Conservation (phyloP, 495 filamentous ascomycete species). For the Penicillium lividum region DNA sequence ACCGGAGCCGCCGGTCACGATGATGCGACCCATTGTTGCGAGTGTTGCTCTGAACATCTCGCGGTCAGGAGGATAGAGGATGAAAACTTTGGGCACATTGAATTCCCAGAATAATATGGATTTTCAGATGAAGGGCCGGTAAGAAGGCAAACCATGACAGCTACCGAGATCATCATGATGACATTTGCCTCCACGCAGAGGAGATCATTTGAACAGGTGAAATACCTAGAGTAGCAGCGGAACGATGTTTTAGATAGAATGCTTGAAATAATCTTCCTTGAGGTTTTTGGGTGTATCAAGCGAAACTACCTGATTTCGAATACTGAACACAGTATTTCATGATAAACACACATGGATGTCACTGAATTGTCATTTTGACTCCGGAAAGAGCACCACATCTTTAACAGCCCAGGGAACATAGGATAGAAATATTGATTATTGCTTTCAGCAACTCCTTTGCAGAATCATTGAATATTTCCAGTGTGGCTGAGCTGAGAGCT, state of each 20-base stretch:
- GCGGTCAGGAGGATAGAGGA: background rate
- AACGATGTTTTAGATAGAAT: too few relatives aligned
- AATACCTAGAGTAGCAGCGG: too few relatives aligned
- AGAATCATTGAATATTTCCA: background rate
- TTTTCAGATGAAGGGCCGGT: background rate
- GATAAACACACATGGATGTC: too few relatives aligned
- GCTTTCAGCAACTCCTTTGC: background rate
- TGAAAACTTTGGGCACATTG: too few relatives aligned
- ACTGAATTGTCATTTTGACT: too few relatives aligned
- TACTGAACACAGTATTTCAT: too few relatives aligned
- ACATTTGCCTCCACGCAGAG: slow-evolving; percentile 16
- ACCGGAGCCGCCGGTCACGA: slow-evolving; percentile 59
- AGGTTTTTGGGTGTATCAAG: too few relatives aligned
- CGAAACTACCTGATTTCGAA: too few relatives aligned
- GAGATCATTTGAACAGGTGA: background rate
- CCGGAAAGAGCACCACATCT: too few relatives aligned
- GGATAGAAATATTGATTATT: too few relatives aligned
- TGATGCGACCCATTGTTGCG: slow-evolving; percentile 40
- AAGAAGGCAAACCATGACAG: slow-evolving; percentile 16
- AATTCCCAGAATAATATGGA: background rate
- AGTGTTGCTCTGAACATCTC: background rate
- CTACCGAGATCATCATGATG: slow-evolving; percentile 26
- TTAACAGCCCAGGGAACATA: too few relatives aligned
- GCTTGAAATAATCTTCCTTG: too few relatives aligned
- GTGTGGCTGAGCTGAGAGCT: background rate